A percentile compares a stretch with the other conserved stretches of the same genome.
phyloP scores from a whole-genome alignment of 208 protist genomes.

The Wallacemonas sp. region DNA sequence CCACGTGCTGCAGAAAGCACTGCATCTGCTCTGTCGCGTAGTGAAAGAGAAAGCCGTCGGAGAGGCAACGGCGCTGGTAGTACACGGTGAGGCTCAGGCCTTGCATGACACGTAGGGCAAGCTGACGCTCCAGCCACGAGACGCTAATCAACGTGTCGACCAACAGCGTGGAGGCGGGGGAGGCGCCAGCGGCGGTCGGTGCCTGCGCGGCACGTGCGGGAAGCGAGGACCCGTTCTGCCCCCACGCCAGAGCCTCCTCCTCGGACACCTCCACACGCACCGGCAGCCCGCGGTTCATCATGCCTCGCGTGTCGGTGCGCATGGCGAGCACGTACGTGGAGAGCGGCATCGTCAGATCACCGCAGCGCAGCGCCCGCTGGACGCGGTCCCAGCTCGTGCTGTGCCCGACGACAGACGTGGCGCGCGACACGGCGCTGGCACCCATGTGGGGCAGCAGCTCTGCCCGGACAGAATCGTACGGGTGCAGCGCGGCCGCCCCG shows the following conservation, averaged over 20 bases:
- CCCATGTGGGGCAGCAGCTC: slow-evolving; percentile 41
- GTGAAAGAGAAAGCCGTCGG: slow-evolving; percentile 67
- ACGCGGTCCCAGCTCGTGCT: slow-evolving; percentile 55
- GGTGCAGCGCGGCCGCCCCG: slow-evolving; percentile 18
- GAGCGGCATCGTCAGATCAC: slow-evolving; percentile 31
- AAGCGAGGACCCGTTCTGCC: not conserved
- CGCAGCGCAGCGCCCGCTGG: slow-evolving; percentile 58
- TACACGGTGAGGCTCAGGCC: slow-evolving; percentile 71
- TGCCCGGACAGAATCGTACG: slow-evolving; percentile 65
- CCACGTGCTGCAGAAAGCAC: slow-evolving; percentile 82
- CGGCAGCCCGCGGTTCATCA: slow-evolving; percentile 29
- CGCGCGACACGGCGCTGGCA: not conserved
- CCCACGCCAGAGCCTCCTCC: slow-evolving; percentile 41
- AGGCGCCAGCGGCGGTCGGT: too few species aligned
- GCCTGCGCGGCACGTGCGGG: too few species aligned
- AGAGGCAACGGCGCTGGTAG: slow-evolving; percentile 72
- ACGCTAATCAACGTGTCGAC: slow-evolving; percentile 52
- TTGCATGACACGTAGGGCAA: slow-evolving; percentile 83
- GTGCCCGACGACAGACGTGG: slow-evolving; percentile 7
- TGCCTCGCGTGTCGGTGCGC: slow-evolving; percentile 26
- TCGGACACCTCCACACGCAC: slow-evolving; percentile 23
- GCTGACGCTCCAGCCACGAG: slow-evolving; percentile 82
- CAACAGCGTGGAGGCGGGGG: slow-evolving; percentile 25
- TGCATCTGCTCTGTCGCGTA: slow-evolving; percentile 82
- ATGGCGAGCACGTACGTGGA: slow-evolving; percentile 9